These are phyloP conservation scores for Anthracocystis walkeri DNA, from an alignment of 1,284 basidiomycete species.

Conservation along the genomic window DNA sequence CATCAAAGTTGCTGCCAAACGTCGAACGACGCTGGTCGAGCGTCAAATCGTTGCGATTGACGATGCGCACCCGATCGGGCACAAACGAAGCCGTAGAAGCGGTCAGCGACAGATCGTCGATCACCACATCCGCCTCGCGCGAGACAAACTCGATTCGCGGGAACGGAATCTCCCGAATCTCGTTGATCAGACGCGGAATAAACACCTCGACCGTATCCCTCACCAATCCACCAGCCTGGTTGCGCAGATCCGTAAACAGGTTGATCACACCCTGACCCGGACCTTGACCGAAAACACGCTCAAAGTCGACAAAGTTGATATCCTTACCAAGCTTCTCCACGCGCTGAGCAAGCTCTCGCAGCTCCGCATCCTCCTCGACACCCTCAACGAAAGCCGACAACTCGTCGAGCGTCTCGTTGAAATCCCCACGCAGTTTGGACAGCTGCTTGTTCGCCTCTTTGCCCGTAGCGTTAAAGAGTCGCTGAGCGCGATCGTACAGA, in stretches of 20 bases:
- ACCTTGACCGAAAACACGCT: constrained; percentile 25
- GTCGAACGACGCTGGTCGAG: constrained; percentile 71
- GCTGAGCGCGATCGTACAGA: constrained; percentile 51
- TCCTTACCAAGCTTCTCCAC: constrained; percentile 70
- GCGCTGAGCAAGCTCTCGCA: constrained; percentile 68
- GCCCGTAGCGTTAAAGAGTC: constrained; percentile 46
- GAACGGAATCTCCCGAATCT: constrained; percentile 71
- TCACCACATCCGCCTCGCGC: constrained; percentile 71
- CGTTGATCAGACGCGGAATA: constrained; percentile 70
- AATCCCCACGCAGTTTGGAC: constrained; percentile 44
- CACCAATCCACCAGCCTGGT: constrained; percentile 68
- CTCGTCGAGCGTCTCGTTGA: constrained; percentile 39
- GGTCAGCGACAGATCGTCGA: constrained; percentile 70
- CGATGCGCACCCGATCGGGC: constrained; percentile 71
- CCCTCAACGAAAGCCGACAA: constrained; percentile 45
- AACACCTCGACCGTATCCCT: constrained; percentile 71
- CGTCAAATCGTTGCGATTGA: constrained; percentile 71
- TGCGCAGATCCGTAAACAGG: constrained; percentile 38
- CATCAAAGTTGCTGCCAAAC: constrained; percentile 71
- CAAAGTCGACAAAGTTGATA: constrained; percentile 55
- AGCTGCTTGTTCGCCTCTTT: constrained; percentile 57
- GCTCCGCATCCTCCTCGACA: constrained; percentile 48
- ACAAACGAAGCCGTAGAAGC: constrained; percentile 71
- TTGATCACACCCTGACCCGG: constrained; percentile 27
- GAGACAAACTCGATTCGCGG: constrained; percentile 72